Evolutionary conservation across 805 yeast genomes (phyloP).

Genomic region (Pichia thaimueangensis): DNA sequence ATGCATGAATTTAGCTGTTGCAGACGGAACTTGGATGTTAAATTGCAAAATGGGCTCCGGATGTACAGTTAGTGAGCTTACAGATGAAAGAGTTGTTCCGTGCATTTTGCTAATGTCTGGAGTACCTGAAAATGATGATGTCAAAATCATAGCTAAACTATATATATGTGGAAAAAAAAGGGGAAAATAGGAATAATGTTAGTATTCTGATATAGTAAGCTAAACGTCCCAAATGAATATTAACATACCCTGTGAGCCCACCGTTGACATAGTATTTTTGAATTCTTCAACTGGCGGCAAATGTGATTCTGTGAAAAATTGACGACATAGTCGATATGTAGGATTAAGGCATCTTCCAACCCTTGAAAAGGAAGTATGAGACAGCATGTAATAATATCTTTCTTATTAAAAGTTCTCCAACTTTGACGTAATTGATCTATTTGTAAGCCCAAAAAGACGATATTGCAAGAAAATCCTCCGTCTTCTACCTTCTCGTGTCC

Average conservation of each 20-base stretch:
- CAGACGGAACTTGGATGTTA: slow-evolving; percentile 80
- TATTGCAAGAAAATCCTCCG: too few relatives aligned
- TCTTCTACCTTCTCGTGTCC: too few relatives aligned
- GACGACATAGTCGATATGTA: too few relatives aligned
- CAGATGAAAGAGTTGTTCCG: slow-evolving; percentile 85
- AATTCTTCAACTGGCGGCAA: slow-evolving; percentile 23
- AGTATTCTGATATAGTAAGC: slow-evolving; percentile 39
- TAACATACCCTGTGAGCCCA: slow-evolving; percentile 31
- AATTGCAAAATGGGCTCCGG: slow-evolving; percentile 80
- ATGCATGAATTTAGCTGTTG: slow-evolving; percentile 65
- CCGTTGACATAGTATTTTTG: slow-evolving; percentile 31
- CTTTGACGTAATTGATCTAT: too few relatives aligned
- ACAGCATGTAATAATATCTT: too few relatives aligned
- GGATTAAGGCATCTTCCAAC: too few relatives aligned
- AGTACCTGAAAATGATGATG: slow-evolving; percentile 35
- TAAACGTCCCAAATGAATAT: slow-evolving; percentile 16
- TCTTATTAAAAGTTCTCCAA: too few relatives aligned
- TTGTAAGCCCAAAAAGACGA: too few relatives aligned
- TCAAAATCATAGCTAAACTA: slow-evolving; percentile 46
- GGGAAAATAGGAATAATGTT: slow-evolving; percentile 31
- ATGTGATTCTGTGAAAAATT: slow-evolving; percentile 15
- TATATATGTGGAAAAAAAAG: slow-evolving; percentile 12
- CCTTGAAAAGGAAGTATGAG: too few relatives aligned
- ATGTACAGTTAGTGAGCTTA: slow-evolving; percentile 69
- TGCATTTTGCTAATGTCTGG: slow-evolving; percentile 31